Conservation (phyloP, 108 stramenopile species). For the Nannochloropsis granulata region DNA sequence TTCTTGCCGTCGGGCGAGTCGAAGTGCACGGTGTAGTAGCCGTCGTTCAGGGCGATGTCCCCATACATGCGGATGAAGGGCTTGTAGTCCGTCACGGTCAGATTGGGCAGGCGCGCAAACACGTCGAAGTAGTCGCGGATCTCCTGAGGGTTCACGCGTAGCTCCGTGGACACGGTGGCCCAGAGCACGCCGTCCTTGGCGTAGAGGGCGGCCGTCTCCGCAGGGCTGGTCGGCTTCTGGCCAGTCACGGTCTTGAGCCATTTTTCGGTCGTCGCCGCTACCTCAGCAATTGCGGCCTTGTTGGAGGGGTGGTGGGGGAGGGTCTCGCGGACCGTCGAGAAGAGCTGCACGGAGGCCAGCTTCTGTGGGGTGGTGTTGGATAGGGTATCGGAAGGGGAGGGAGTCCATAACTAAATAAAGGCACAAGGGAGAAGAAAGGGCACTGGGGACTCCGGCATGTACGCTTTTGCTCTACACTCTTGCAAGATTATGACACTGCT, state of each 20-base stretch:
- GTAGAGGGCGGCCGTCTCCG: conserved; percentile 9
- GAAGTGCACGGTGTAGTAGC: not conserved
- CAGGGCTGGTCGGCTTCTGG: not conserved
- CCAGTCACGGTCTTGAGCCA: conserved; percentile 8
- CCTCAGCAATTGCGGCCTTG: not conserved
- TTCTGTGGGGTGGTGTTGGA: not conserved
- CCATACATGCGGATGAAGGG: not conserved
- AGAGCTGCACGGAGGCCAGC: not conserved
- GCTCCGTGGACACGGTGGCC: conserved; percentile 12
- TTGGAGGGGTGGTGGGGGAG: not conserved
- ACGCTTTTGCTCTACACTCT: too few relatives aligned
- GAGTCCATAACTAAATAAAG: too few relatives aligned
- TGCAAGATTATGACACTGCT: too few relatives aligned
- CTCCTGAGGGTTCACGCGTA: conserved; percentile 6
- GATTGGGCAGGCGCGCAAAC: not conserved
- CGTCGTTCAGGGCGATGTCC: not conserved
- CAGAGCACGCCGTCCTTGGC: not conserved
- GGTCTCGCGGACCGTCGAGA: not conserved
- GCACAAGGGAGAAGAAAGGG: too few relatives aligned
- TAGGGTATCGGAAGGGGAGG: too few relatives aligned
- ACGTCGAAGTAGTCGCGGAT: conserved; percentile 9
- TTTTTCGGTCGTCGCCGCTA: conserved; percentile 1
- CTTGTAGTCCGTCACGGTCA: not conserved
- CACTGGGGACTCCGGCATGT: too few relatives aligned
- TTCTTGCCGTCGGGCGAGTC: not conserved